A percentile compares a stretch with the other conserved stretches of the same genome.
Evolutionary conservation across 192 early-diverging fungal genomes (phyloP).

Genomic region (Gaertneriomyces semiglobifer): DNA sequence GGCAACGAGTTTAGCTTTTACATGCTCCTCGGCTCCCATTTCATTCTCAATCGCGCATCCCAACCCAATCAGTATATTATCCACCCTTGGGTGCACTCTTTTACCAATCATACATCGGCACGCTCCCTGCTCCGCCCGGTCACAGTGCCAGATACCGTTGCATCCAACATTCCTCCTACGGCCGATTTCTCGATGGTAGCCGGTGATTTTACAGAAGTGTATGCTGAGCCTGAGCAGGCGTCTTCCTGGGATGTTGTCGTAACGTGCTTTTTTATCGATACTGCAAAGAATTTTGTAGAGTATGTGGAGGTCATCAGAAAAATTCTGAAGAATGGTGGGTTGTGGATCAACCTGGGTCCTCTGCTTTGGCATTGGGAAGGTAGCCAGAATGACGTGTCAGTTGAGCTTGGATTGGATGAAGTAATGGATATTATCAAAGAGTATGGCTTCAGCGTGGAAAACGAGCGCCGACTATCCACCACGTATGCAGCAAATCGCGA

Average conservation of each 20-base stretch:
- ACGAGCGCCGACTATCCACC: constrained; percentile 56
- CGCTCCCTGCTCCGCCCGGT: constrained; percentile 66
- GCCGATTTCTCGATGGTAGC: constrained; percentile 95
- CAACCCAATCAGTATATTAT: constrained; percentile 61
- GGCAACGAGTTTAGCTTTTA: constrained; percentile 96
- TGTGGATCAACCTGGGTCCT: constrained; percentile 60
- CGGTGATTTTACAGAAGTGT: constrained; percentile 88
- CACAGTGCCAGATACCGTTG: constrained; percentile 80
- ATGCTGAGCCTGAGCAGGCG: background rate
- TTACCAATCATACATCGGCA: constrained; percentile 68
- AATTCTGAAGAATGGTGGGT: constrained; percentile 59
- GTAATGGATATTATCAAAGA: constrained; percentile 48
- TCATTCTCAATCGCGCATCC: constrained; percentile 79
- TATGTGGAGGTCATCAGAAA: constrained; percentile 82
- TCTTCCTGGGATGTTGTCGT: constrained; percentile 79
- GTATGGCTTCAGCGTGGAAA: constrained; percentile 67
- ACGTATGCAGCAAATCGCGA: constrained; percentile 73
- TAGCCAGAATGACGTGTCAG: constrained; percentile 68
- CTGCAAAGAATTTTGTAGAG: constrained; percentile 85
- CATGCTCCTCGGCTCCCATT: constrained; percentile 94
- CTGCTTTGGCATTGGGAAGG: constrained; percentile 90
- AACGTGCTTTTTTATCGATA: constrained; percentile 98
- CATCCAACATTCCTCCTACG: constrained; percentile 55
- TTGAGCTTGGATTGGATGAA: constrained; percentile 87
- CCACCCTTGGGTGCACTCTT: constrained; percentile 91